A percentile compares a stretch with the other conserved stretches of the same genome.
phyloP scores from a whole-genome alignment of 2,329 filamentous ascomycete genomes.

The Fusarium setosum region DNA sequence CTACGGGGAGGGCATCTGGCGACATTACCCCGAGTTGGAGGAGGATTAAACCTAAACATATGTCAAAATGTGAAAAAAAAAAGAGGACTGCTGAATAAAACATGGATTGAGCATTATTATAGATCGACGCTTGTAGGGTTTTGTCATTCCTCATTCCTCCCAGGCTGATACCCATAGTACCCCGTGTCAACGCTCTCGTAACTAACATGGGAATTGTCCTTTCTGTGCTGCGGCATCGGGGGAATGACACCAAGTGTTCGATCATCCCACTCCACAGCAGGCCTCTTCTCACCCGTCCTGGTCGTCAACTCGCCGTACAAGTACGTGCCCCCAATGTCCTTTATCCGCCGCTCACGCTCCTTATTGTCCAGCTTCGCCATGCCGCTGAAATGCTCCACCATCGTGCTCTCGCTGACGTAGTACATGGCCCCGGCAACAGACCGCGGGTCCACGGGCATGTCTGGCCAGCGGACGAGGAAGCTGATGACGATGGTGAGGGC shows the following conservation, averaged over 20 bases:
- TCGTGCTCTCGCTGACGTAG: conserved; percentile 49
- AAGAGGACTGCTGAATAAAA: background rate
- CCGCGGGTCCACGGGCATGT: conserved; percentile 59
- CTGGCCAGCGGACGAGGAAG: conserved; percentile 56
- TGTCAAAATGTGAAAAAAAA: too few relatives aligned
- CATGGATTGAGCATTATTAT: too few relatives aligned
- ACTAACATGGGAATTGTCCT: conserved; percentile 7
- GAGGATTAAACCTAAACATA: too few relatives aligned
- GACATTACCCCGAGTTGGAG: conserved; percentile 80
- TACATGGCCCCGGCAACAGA: conserved; percentile 59
- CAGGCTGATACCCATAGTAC: conserved; percentile 30
- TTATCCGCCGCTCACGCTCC: conserved; percentile 35
- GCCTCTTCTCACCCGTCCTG: conserved; percentile 28
- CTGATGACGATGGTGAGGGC: conserved; percentile 52
- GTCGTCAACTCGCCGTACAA: conserved; percentile 40
- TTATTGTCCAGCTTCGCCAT: conserved; percentile 34
- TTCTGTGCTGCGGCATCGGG: conserved; percentile 8
- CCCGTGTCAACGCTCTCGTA: conserved; percentile 34
- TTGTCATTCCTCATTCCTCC: background rate
- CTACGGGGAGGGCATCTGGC: conserved; percentile 75
- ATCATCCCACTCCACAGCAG: conserved; percentile 42
- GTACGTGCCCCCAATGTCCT: conserved; percentile 38
- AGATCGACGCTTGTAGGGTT: too few relatives aligned
- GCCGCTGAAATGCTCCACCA: conserved; percentile 39
- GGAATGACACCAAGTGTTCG: conserved; percentile 21